A percentile compares a stretch with the other conserved stretches of the same genome.
phyloP scores from a whole-genome alignment of 1,139 yeast species.

The Sugiyamaella castrensis region DNA sequence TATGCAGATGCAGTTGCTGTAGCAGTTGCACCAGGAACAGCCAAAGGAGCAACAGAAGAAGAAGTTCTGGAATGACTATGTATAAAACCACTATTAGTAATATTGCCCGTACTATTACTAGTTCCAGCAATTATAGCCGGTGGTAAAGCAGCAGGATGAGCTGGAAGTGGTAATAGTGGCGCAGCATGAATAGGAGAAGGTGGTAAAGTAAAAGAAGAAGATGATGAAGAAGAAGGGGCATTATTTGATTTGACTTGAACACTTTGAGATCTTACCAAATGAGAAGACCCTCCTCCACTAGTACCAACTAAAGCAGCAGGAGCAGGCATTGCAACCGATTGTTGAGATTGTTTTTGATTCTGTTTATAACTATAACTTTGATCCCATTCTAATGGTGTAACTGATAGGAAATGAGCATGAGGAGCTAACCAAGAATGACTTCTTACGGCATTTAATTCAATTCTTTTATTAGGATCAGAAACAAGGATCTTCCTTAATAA shows the following conservation, averaged over 20 bases:
- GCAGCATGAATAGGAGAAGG: no score
- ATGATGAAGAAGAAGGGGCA: background rate
- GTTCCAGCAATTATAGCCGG: background rate
- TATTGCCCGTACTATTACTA: background rate
- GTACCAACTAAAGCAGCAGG: constrained; percentile 14
- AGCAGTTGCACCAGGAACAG: constrained; percentile 10
- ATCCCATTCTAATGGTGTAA: constrained; percentile 91
- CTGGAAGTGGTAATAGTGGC: no score
- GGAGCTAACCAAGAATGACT: constrained; percentile 85
- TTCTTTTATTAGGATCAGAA: constrained; percentile 79
- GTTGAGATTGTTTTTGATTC: constrained; percentile 6
- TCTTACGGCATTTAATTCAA: constrained; percentile 64
- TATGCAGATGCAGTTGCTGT: constrained; percentile 7
- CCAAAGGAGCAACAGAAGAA: constrained; percentile 9
- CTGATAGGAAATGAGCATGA: constrained; percentile 75
- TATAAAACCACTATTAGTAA: no score
- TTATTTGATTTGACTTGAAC: constrained; percentile 24
- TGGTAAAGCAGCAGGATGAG: no score
- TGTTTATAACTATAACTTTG: constrained; percentile 26
- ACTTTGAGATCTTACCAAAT: constrained; percentile 26
- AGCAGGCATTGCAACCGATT: constrained; percentile 12
- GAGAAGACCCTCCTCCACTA: constrained; percentile 1
- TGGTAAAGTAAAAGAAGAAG: background rate
- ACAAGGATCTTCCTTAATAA: constrained; percentile 79
- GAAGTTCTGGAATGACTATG: constrained; percentile 14